Conservation (phyloP, 106 monocot species). For the Iris macrosiphon region DNA sequence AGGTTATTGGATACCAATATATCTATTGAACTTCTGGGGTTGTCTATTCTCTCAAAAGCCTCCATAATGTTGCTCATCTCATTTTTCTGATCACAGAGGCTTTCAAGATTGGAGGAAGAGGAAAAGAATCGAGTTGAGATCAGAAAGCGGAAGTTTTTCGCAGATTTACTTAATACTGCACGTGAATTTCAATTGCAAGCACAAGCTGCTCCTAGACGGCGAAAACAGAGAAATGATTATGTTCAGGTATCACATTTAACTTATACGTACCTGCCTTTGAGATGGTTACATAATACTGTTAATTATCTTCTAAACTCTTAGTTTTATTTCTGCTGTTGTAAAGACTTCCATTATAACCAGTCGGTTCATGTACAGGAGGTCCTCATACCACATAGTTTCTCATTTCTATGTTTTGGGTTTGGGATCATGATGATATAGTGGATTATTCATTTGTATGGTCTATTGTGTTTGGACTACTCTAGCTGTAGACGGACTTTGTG, state of each 20-base stretch:
- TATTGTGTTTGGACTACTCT: too few relatives aligned
- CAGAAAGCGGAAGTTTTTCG: slow-evolving; percentile 84
- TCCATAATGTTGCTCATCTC: slow-evolving; percentile 1
- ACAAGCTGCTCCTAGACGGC: slow-evolving; percentile 57
- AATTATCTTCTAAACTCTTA: background rate
- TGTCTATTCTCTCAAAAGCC: background rate
- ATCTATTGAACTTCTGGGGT: background rate
- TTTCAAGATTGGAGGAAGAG: slow-evolving; percentile 88
- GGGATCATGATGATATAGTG: too few relatives aligned
- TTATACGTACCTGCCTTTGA: background rate
- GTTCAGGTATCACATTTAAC: slow-evolving; percentile 51
- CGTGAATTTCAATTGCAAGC: slow-evolving; percentile 88
- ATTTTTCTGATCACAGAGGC: slow-evolving; percentile 42
- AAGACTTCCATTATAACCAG: too few relatives aligned
- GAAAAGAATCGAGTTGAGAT: slow-evolving; percentile 73
- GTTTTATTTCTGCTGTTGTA: too few relatives aligned
- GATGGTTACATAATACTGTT: background rate
- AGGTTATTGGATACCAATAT: slow-evolving; percentile 38
- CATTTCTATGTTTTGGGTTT: too few relatives aligned
- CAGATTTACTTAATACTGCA: slow-evolving; percentile 87
- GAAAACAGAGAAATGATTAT: slow-evolving; percentile 94
- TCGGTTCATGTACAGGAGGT: too few relatives aligned
- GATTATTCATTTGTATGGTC: too few relatives aligned
- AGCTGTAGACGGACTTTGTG: too few relatives aligned
- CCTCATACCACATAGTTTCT: too few relatives aligned